Evolutionary conservation across 116 monocot species (phyloP), one percentile per base, ranked within the genome.

Genomic region (Papilionanthe hybrid): DNA sequence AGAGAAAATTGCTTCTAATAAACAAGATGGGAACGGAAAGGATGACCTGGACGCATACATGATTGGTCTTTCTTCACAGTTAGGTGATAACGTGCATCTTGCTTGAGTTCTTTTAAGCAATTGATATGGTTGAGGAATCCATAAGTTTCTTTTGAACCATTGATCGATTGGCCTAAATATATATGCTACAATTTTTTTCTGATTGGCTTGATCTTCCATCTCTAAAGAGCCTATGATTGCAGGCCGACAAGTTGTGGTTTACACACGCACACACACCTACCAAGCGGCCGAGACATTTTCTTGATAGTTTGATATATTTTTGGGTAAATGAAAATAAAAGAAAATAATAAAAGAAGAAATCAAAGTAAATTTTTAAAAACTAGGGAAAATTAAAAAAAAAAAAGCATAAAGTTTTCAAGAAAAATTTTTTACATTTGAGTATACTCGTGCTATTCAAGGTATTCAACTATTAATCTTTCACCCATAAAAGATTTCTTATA

Each of bases 21-120:
- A 11, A 4, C 81, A 60, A 47, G 82, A 13, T 32, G 44, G 41
- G 42, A 83, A 84, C 49, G 82, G 75, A 55, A 86, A 85, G 7
- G 99, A 98, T 87, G 90, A 90, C 77, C 93, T 99, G 86, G 99
- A 99, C 89, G 84, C 90, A 78, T 99, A 85, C 78, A 95, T 99
- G 95, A 86, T 77, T 71, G 95, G 86, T 1, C 84, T 99, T 71
- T 93, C 99, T 55, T 95, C 95, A 72, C 89, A 95, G 77, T 79
- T 99, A 78, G 95, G 99, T 99, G 22, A 73, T 19, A 44, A 73
- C 43, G 9, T 43, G 72, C 43, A 19, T 72, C 4, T 43, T 6
- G 20, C 15, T 22, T 68, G 68, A 68, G 32, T 32, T 15, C 8
- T 15, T 28, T 68, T 17, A 12, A 68, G 15, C 30, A 68, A 5